These are phyloP conservation scores for Gnomoniopsis sp. DNA, from an alignment of 2,329 filamentous ascomycete genomes.

Conservation along the genomic window DNA sequence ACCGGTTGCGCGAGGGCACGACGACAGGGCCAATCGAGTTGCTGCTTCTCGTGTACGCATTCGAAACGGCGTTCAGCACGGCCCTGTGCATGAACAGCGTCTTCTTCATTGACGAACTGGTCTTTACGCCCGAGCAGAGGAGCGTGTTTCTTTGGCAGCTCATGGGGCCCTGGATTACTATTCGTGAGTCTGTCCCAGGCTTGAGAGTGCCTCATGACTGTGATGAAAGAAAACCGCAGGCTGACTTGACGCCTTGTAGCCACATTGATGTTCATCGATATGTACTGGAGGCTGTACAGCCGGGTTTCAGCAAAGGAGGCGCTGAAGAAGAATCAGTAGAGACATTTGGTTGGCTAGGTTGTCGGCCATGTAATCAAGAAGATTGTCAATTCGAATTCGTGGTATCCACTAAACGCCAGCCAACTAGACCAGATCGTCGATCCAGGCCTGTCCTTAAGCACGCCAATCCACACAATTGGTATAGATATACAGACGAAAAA, in stretches of 20 bases:
- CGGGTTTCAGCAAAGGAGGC: slow-evolving; percentile 33
- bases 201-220: not conserved
- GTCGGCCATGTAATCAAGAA: not conserved
- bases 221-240: not conserved
- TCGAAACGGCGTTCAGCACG: slow-evolving; percentile 50
- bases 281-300: slow-evolving; percentile 48
- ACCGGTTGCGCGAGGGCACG: slow-evolving; percentile 31
- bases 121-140: slow-evolving; percentile 44
- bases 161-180: slow-evolving; percentile 48
- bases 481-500: slow-evolving; percentile 16
- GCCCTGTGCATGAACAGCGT: slow-evolving; percentile 49
- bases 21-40: slow-evolving; percentile 44
- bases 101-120: slow-evolving; percentile 42
- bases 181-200: slow-evolving; percentile 43
- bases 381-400: not conserved
- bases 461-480: not conserved
- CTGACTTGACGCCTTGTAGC: slow-evolving; percentile 33
- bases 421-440: not conserved
- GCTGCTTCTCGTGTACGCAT: slow-evolving; percentile 47
- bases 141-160: slow-evolving; percentile 43
- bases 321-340: slow-evolving; percentile 40
- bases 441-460: slow-evolving; percentile 9
- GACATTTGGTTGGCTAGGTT: not conserved
- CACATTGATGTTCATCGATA: slow-evolving; percentile 47
- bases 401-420: not conserved